A percentile compares a stretch with the other conserved stretches of the same genome.
Evolutionary conservation across 768 basidiomycete genomes (phyloP).

Genomic region (Ramaria sp.): DNA sequence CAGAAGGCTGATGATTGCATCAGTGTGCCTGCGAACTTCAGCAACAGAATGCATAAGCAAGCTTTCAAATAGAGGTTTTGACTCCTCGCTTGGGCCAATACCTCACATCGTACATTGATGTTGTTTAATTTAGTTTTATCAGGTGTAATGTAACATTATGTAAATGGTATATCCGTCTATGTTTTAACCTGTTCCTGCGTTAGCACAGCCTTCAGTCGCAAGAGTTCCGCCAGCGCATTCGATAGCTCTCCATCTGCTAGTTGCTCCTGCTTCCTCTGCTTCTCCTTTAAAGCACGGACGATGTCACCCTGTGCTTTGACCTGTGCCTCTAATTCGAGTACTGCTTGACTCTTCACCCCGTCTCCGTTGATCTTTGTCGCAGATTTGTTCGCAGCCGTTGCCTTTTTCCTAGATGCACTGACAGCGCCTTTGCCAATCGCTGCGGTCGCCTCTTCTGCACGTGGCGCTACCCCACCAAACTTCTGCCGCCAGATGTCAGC

Average conservation of each 20-base stretch:
- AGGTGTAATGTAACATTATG: not conserved
- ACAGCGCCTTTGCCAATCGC: slow-evolving; percentile 31
- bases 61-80: too few relatives aligned
- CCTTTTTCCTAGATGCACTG: slow-evolving; percentile 44
- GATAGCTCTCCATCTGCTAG: slow-evolving; percentile 54
- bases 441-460: slow-evolving; percentile 25
- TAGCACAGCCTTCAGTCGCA: slow-evolving; percentile 53
- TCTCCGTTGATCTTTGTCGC: slow-evolving; percentile 34
- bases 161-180: not conserved
- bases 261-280: slow-evolving; percentile 40
- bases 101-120: too few relatives aligned
- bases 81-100: too few relatives aligned
- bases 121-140: too few relatives aligned
- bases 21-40: too few relatives aligned
- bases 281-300: slow-evolving; percentile 63
- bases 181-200: slow-evolving; percentile 15
- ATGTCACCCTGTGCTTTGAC: slow-evolving; percentile 64
- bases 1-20: too few relatives aligned
- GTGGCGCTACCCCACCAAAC: slow-evolving; percentile 54
- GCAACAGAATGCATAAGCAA: too few relatives aligned
- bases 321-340: slow-evolving; percentile 60
- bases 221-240: slow-evolving; percentile 50
- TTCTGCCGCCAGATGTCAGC: slow-evolving; percentile 68
- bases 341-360: slow-evolving; percentile 58
- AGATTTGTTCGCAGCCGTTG: slow-evolving; percentile 30